Percentiles rank a stretch among this genome's conserved stretches.
Evolutionary conservation across 345 rosid species (phyloP).

Genomic region (Gossypium ekmanianum): DNA sequence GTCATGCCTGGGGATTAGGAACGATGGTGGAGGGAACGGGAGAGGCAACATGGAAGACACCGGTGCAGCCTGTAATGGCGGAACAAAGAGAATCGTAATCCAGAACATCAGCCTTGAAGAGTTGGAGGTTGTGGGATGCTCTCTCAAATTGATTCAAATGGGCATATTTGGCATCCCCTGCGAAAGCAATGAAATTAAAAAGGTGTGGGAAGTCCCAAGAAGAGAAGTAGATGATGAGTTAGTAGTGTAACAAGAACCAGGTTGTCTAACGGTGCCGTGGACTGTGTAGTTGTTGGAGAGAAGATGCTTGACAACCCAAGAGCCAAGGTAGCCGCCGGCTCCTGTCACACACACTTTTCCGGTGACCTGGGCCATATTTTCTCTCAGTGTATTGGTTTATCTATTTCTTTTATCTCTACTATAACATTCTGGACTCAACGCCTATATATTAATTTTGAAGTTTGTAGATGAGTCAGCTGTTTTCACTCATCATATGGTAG

Average conservation of each 20-base stretch:
- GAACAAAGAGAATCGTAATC: conserved; percentile 41
- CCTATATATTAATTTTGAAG: not conserved
- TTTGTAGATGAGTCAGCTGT: not conserved
- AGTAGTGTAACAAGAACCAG: conserved; percentile 18
- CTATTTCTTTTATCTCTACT: not conserved
- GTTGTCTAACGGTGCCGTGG: conserved; percentile 62
- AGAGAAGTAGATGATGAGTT: no score
- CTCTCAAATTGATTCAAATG: conserved; percentile 48
- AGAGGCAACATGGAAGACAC: conserved; percentile 68
- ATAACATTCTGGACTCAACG: not conserved
- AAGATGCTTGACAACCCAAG: conserved; percentile 62
- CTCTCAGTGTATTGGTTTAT: not conserved
- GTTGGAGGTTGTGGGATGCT: conserved; percentile 57
- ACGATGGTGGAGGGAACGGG: conserved; percentile 50
- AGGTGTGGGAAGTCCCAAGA: not conserved
- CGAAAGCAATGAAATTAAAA: not conserved
- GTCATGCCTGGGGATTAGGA: conserved; percentile 29
- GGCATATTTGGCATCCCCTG: conserved; percentile 49
- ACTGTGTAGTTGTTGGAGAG: conserved; percentile 50
- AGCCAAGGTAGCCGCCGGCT: conserved; percentile 64
- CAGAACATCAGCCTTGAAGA: conserved; percentile 57
- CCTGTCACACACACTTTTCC: not conserved
- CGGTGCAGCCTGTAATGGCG: conserved; percentile 52
- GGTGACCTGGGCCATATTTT: not conserved
- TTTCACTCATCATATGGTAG: no score